phyloP scores from a whole-genome alignment of 2,329 filamentous ascomycete species.

The Colletotrichum viniferum region DNA sequence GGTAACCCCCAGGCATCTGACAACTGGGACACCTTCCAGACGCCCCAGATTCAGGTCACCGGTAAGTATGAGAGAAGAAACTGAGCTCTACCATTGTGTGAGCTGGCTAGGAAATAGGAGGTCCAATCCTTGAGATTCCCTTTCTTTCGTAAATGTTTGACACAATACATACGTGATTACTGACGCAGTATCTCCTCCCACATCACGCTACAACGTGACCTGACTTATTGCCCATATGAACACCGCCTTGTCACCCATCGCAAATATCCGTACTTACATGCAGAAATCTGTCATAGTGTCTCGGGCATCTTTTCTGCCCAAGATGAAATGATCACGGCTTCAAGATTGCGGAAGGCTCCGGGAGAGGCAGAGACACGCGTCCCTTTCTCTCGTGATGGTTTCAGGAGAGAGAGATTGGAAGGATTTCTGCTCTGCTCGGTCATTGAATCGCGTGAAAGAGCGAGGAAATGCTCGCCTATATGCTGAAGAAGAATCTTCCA shows the following conservation, averaged over 20 bases:
- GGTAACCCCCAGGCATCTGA: conserved; percentile 43
- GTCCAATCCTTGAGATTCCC: background rate
- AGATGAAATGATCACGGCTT: background rate
- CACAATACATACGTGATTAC: background rate
- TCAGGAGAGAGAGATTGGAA: background rate
- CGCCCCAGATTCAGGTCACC: conserved; percentile 36
- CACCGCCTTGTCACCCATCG: background rate
- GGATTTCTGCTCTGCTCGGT: background rate
- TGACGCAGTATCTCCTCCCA: background rate
- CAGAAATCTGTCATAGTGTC: background rate
- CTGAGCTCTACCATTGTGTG: background rate
- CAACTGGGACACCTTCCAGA: conserved; percentile 46
- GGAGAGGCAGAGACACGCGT: background rate
- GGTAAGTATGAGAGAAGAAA: conserved; percentile 9
- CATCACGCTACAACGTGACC: background rate
- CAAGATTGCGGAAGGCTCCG: background rate
- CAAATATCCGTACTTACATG: background rate
- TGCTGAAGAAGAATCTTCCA: background rate
- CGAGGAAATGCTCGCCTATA: background rate
- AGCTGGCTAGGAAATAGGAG: background rate
- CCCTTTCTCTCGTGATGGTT: background rate
- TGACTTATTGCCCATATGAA: background rate
- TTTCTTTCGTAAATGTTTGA: background rate
- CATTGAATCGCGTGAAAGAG: background rate
- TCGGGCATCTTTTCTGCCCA: background rate